Percentiles rank a stretch among this genome's conserved stretches.
phyloP scores from a whole-genome alignment of 257 asterid species.

The Anisodus tanguticus region DNA sequence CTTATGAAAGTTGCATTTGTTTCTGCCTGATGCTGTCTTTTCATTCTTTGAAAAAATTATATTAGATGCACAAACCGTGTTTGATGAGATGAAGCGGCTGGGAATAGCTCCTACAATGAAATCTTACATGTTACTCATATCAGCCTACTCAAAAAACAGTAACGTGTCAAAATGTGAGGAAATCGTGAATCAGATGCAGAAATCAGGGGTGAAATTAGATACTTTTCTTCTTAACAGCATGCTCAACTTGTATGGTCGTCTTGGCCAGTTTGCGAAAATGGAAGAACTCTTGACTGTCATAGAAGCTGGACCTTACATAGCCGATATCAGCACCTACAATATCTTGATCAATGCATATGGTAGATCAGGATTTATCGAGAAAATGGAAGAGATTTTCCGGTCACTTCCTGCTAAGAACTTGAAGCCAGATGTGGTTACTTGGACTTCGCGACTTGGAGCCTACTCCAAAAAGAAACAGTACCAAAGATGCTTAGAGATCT shows the following conservation, averaged over 20 bases:
- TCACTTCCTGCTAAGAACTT: constrained; percentile 53
- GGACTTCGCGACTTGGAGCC: constrained; percentile 82
- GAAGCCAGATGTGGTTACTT: constrained; percentile 68
- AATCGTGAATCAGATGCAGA: constrained; percentile 60
- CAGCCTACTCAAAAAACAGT: constrained; percentile 69
- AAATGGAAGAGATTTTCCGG: constrained; percentile 72
- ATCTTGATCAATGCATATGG: constrained; percentile 76
- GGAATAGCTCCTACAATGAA: constrained; percentile 80
- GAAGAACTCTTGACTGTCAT: constrained; percentile 61
- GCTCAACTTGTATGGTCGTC: constrained; percentile 76
- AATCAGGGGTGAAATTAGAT: constrained; percentile 61
- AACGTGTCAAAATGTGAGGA: constrained; percentile 71
- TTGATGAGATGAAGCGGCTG: constrained; percentile 75
- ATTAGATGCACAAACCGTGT: constrained; percentile 73
- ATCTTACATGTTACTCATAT: constrained; percentile 79
- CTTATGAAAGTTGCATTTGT: not conserved
- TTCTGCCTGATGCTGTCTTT: not conserved
- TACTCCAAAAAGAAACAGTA: constrained; percentile 78
- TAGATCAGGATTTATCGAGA: constrained; percentile 66
- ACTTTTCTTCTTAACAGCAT: constrained; percentile 69
- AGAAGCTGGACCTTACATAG: constrained; percentile 52
- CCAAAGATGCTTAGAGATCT: constrained; percentile 63
- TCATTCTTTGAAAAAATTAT: not conserved
- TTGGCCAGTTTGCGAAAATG: constrained; percentile 79
- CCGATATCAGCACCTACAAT: constrained; percentile 80